These are phyloP conservation scores for Phytophthora foliorum DNA, from an alignment of 352 stramenopile species.

Conservation along the genomic window DNA sequence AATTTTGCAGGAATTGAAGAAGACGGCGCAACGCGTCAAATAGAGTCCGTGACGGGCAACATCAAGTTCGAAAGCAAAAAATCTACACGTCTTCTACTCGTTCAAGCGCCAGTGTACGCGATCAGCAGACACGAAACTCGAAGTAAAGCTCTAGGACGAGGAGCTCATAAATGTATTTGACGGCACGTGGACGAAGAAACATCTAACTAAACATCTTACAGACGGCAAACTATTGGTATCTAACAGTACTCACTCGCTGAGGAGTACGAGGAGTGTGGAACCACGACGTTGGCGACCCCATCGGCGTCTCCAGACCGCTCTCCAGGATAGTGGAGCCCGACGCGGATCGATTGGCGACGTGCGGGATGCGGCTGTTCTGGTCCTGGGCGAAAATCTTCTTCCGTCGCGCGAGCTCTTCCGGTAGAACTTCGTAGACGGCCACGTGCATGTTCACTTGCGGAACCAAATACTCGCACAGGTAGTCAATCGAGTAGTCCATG, in stretches of 20 bases:
- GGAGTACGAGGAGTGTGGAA: constrained; percentile 37
- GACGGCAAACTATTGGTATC: constrained; percentile 15
- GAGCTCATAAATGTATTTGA: constrained; percentile 13
- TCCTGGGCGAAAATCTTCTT: constrained; percentile 46
- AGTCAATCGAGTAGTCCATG: constrained; percentile 45
- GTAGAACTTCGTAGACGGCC: constrained; percentile 48
- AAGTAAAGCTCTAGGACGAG: neutral
- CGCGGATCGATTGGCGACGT: constrained; percentile 26
- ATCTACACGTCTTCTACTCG: too few species aligned
- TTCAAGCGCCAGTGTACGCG: too few species aligned
- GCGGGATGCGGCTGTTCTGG: constrained; percentile 39
- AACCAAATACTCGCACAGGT: constrained; percentile 48
- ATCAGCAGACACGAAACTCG: too few species aligned
- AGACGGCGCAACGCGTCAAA: constrained; percentile 21
- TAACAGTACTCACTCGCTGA: constrained; percentile 15
- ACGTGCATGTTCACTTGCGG: constrained; percentile 45
- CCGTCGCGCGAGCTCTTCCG: constrained; percentile 34
- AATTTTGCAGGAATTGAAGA: constrained; percentile 15
- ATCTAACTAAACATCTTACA: constrained; percentile 17
- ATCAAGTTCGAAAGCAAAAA: constrained; percentile 24
- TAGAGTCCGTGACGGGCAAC: constrained; percentile 19
- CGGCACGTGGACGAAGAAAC: constrained; percentile 4
- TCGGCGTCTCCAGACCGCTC: constrained; percentile 30
- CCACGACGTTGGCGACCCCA: constrained; percentile 35
- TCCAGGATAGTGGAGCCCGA: constrained; percentile 39